phyloP scores from a whole-genome alignment of 768 basidiomycete genomes.

The Tylopilus felleus region DNA sequence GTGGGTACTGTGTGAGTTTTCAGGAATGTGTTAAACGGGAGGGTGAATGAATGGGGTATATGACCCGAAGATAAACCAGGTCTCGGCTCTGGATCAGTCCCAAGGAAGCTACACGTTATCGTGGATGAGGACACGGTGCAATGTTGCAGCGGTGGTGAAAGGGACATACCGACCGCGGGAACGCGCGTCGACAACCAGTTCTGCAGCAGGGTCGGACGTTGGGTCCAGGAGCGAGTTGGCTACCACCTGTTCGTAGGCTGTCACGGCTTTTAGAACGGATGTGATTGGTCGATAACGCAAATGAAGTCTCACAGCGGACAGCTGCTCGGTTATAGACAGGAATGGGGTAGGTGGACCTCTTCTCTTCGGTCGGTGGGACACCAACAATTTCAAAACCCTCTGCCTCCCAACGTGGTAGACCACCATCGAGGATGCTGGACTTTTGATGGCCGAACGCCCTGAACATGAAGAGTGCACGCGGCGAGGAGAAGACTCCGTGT shows the following conservation, averaged over 20 bases:
- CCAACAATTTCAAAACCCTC: conserved; percentile 57
- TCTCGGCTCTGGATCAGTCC: conserved; percentile 84
- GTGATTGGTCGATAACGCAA: conserved; percentile 31
- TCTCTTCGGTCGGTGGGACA: conserved; percentile 23
- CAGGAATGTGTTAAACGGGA: conserved; percentile 81
- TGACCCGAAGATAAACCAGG: conserved; percentile 87
- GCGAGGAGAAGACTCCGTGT: conserved; percentile 87
- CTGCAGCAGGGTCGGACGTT: conserved; percentile 42
- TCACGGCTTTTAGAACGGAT: conserved; percentile 13
- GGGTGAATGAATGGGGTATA: conserved; percentile 80
- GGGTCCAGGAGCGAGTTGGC: conserved; percentile 57
- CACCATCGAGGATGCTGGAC: conserved; percentile 91
- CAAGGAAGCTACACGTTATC: conserved; percentile 58
- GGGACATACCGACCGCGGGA: conserved; percentile 68
- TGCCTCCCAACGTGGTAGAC: conserved; percentile 76
- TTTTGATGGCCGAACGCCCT: conserved; percentile 83
- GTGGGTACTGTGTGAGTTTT: conserved; percentile 34
- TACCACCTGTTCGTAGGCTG: conserved; percentile 82
- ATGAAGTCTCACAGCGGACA: conserved; percentile 42
- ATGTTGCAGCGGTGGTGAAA: background rate
- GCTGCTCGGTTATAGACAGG: conserved; percentile 50
- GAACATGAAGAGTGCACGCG: conserved; percentile 94
- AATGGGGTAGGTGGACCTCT: conserved; percentile 43
- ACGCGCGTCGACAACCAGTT: conserved; percentile 86
- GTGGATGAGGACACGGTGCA: conserved; percentile 2